Evolutionary conservation across 768 basidiomycete genomes (phyloP).

Genomic region (Mycena indigotica): DNA sequence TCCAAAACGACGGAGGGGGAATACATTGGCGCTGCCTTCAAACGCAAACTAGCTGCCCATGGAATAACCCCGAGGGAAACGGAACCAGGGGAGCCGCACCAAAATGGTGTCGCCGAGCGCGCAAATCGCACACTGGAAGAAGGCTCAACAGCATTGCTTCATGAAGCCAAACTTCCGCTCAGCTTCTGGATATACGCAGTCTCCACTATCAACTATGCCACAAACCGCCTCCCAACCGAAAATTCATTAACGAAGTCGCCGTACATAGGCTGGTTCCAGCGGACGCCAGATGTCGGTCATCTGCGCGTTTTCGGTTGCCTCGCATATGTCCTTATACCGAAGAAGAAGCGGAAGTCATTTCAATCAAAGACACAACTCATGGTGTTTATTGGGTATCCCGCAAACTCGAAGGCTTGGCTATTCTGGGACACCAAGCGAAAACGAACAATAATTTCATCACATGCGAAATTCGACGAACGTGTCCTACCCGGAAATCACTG

Average conservation of each 20-base stretch:
- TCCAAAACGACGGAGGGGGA: conserved; percentile 39
- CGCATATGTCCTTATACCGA: conserved; percentile 40
- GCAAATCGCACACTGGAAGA: conserved; percentile 39
- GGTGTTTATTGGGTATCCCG: conserved; percentile 41
- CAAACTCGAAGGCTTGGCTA: conserved; percentile 34
- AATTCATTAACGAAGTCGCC: conserved; percentile 20
- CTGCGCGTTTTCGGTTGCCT: conserved; percentile 41
- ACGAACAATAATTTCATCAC: conserved; percentile 29
- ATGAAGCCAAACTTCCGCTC: conserved; percentile 21
- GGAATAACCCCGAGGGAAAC: conserved; percentile 30
- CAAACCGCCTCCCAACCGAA: conserved; percentile 21
- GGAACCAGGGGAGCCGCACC: conserved; percentile 34
- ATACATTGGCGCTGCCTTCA: conserved; percentile 30
- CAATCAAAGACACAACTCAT: conserved; percentile 33
- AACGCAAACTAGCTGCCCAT: conserved; percentile 24
- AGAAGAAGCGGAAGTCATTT: conserved; percentile 34
- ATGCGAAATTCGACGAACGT: conserved; percentile 37
- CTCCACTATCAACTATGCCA: conserved; percentile 23
- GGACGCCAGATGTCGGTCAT: conserved; percentile 28
- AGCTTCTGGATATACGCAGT: conserved; percentile 28
- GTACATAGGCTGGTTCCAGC: conserved; percentile 18
- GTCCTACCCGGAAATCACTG: conserved; percentile 28
- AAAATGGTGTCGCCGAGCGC: conserved; percentile 47
- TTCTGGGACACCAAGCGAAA: conserved; percentile 36
- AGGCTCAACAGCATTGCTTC: conserved; percentile 32